These are phyloP conservation scores for Murraya paniculata DNA, from an alignment of 345 rosid species.

Conservation along the genomic window DNA sequence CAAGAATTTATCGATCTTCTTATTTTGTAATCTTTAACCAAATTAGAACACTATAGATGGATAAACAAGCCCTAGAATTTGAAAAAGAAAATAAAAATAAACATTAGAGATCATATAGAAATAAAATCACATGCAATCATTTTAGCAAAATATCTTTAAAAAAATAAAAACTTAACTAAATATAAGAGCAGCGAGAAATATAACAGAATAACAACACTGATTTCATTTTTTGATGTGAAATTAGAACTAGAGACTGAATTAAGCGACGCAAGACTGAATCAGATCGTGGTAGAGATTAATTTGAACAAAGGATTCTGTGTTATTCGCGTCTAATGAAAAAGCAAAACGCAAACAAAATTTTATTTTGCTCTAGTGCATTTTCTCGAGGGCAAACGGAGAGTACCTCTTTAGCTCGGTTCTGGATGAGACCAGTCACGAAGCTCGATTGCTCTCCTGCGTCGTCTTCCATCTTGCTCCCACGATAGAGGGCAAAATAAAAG, in stretches of 20 bases:
- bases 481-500: neutral
- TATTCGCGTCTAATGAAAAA: neutral
- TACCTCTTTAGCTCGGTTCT: conserved; percentile 98
- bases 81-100: neutral
- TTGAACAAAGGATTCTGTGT: neutral
- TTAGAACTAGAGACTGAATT: neutral
- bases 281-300: neutral
- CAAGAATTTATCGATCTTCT: neutral
- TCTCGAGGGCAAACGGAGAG: conserved; percentile 24
- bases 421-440: conserved; percentile 75
- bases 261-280: neutral
- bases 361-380: conserved; percentile 18
- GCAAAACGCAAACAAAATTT: neutral
- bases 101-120: neutral
- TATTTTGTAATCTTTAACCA: neutral
- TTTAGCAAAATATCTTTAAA: neutral
- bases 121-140: neutral
- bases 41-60: neutral
- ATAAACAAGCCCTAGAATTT: neutral
- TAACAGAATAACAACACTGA: neutral
- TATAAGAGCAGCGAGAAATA: neutral
- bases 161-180: no score
- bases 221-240: neutral
- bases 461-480: conserved; percentile 59
- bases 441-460: conserved; percentile 81